phyloP scores from a whole-genome alignment of 2,329 filamentous ascomycete genomes.

The Trichoderma aggressivum region DNA sequence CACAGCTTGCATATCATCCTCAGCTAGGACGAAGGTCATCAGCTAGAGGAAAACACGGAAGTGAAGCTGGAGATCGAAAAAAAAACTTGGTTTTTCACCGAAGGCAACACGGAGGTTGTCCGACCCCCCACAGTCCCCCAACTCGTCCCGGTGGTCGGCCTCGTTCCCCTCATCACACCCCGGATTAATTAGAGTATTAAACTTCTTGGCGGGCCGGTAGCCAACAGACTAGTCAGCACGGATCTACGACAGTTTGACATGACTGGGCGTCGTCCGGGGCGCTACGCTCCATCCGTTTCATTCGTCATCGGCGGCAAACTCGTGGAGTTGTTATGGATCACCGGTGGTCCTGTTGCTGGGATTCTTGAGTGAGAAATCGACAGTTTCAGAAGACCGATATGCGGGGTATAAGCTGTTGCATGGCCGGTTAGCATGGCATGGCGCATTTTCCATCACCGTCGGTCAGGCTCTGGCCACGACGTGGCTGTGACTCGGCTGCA shows the following conservation, averaged over 20 bases:
- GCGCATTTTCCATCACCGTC: not conserved
- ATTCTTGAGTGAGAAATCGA: not conserved
- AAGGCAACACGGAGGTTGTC: conserved; percentile 1
- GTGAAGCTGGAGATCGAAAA: not conserved
- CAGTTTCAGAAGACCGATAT: not conserved
- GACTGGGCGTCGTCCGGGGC: not conserved
- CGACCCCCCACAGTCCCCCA: conserved; percentile 11
- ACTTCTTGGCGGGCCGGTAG: conserved; percentile 11
- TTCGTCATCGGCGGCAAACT: not conserved
- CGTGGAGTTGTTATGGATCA: conserved; percentile 2
- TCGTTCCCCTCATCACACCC: conserved; percentile 1
- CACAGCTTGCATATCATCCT: not conserved
- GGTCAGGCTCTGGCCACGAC: not conserved
- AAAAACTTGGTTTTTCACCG: not conserved
- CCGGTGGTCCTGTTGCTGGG: not conserved
- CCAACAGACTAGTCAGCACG: not conserved
- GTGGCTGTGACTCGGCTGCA: conserved; percentile 1
- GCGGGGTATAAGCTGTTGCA: not conserved
- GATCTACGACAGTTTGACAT: not conserved
- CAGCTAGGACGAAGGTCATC: not conserved
- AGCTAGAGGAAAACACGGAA: conserved; percentile 13
- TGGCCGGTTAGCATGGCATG: not conserved
- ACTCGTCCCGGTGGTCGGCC: not conserved
- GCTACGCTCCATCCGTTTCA: not conserved
- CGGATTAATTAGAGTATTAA: conserved; percentile 4